Conservation (phyloP, 2,329 filamentous ascomycete genomes). For the Penicillium sp. region DNA sequence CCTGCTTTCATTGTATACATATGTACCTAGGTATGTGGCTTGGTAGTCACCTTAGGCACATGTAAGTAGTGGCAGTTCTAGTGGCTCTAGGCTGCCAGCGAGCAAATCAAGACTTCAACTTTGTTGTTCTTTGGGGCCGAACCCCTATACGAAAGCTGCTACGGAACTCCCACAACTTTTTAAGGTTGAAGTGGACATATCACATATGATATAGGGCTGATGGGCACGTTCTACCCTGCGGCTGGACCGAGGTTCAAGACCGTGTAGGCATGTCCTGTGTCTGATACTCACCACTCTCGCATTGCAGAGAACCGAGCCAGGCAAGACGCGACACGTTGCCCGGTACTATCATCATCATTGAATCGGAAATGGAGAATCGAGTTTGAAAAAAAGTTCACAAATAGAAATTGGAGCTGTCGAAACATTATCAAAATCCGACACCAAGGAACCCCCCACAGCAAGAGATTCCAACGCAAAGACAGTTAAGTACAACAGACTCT, state of each 20-base stretch:
- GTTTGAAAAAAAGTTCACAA: constrained; percentile 17
- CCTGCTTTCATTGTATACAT: neutral
- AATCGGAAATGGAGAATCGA: neutral
- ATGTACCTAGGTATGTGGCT: too few species aligned
- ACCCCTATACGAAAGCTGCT: too few species aligned
- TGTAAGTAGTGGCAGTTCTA: neutral
- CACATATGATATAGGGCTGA: neutral
- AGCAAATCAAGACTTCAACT: too few species aligned
- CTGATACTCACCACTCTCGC: constrained; percentile 17
- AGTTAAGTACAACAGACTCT: constrained; percentile 27
- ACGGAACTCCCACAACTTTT: too few species aligned
- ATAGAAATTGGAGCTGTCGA: constrained; percentile 27
- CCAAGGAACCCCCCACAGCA: constrained; percentile 11
- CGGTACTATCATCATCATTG: neutral
- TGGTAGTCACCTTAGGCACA: neutral
- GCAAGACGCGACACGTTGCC: neutral
- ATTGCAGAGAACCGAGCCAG: neutral
- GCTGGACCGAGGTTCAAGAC: constrained; percentile 5
- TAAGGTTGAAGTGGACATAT: too few species aligned
- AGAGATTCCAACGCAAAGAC: constrained; percentile 17
- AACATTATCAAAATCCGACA: constrained; percentile 29
- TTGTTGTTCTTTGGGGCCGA: too few species aligned
- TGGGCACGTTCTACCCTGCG: neutral
- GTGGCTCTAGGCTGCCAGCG: too few species aligned
- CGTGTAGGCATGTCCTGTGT: constrained; percentile 14